Evolutionary conservation across 306 rosid species (phyloP).

Genomic region (Pueraria montana): DNA sequence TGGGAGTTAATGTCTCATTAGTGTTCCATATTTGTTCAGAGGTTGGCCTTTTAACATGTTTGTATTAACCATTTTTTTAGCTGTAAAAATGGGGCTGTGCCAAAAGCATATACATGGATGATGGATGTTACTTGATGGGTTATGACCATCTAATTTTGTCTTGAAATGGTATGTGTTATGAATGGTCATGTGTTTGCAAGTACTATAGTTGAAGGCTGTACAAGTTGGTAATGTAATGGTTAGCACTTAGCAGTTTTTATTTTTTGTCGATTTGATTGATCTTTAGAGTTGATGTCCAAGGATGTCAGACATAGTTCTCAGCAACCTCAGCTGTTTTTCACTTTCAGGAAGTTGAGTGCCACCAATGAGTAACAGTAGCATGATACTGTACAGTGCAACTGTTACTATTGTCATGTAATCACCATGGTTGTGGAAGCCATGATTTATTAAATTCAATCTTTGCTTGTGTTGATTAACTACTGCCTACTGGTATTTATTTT

Average conservation of each 20-base stretch:
- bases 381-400: neutral
- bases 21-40: constrained; percentile 64
- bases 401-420: neutral
- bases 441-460: neutral
- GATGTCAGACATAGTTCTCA: neutral
- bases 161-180: constrained; percentile 42
- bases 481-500: too few species aligned
- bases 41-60: constrained; percentile 56
- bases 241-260: constrained; percentile 32
- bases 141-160: constrained; percentile 49
- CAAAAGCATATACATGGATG: constrained; percentile 51
- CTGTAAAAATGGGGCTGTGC: constrained; percentile 57
- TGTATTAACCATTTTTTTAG: constrained; percentile 56
- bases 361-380: neutral
- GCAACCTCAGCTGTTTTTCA: neutral
- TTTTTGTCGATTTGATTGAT: constrained; percentile 20
- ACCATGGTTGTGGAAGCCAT: constrained; percentile 7
- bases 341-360: neutral
- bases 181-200: constrained; percentile 44
- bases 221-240: constrained; percentile 35
- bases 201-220: constrained; percentile 22
- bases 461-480: neutral
- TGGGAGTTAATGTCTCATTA: constrained; percentile 84
- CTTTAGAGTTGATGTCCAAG: neutral
- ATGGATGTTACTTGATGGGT: constrained; percentile 45